Evolutionary conservation across 2,329 filamentous ascomycete species (phyloP).

Genomic region (Trichoderma koningiopsis): DNA sequence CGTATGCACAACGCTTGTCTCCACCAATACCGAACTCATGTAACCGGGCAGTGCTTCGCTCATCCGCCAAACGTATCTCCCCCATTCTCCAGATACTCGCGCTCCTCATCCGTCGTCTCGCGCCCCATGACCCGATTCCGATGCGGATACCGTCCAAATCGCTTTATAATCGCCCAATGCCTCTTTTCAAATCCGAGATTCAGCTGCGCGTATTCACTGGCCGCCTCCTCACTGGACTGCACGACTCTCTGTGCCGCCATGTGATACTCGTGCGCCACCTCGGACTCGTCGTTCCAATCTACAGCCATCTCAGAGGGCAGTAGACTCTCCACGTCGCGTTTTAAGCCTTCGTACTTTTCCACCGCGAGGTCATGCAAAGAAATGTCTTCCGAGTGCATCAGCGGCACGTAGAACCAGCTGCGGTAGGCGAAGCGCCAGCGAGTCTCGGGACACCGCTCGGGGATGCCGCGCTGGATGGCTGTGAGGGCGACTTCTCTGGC

Average conservation of each 20-base stretch:
- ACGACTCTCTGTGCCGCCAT: slow-evolving; percentile 35
- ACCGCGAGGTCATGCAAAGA: slow-evolving; percentile 46
- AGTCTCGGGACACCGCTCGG: slow-evolving; percentile 33
- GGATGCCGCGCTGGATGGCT: slow-evolving; percentile 40
- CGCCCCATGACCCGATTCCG: slow-evolving; percentile 56
- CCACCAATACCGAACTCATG: no score
- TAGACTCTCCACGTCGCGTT: slow-evolving; percentile 39
- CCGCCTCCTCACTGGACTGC: slow-evolving; percentile 32
- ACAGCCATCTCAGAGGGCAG: slow-evolving; percentile 30
- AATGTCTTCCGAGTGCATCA: slow-evolving; percentile 60
- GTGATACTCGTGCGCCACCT: slow-evolving; percentile 32
- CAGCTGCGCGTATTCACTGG: slow-evolving; percentile 31
- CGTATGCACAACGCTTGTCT: no score
- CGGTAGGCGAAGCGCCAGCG: slow-evolving; percentile 45
- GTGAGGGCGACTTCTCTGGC: slow-evolving; percentile 46
- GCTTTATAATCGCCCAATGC: slow-evolving; percentile 53
- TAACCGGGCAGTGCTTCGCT: no score
- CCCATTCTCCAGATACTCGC: slow-evolving; percentile 50
- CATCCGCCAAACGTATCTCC: slow-evolving; percentile 43
- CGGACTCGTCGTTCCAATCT: not conserved
- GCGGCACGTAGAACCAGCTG: slow-evolving; percentile 61
- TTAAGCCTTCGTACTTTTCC: slow-evolving; percentile 37
- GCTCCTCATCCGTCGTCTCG: slow-evolving; percentile 52
- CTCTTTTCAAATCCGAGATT: slow-evolving; percentile 43
- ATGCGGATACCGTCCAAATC: slow-evolving; percentile 62